Base-by-base conservation (phyloP, 371 early-diverging fungal species). In the Capillidium heterosporum region DNA sequence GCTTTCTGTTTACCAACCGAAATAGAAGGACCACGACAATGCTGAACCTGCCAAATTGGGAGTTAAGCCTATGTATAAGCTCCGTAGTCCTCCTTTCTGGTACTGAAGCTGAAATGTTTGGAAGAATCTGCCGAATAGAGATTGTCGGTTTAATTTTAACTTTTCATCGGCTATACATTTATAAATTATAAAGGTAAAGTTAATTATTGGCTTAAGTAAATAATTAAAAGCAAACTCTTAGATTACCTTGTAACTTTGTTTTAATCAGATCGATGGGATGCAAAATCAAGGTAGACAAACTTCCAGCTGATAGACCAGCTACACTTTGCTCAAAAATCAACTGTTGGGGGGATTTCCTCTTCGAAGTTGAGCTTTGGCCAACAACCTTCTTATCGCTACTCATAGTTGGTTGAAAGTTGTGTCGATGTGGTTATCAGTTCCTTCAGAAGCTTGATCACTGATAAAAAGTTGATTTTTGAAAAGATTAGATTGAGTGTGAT, bases 241-340 rank as follows among this genome's bases (percentile, higher is more conserved):
- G 24, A 50, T 48, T 75, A 75, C 89, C 83, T 79, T 95, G 94
- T 53, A 91, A 77, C 26, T 92, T 71, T 27, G 87, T 88, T 65
- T 95, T 95, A 58, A 95, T 73, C 39, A 94, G 68, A 65, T 95
- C 96, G 32, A 95, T 68, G 11, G 95, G 95, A 66, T 94, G 95
- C 32, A 94, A 73, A 21, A 75, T 57, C 2, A 77, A 67, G 0
- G 96, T 93, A 0, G 91, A 85, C 3, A 80, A 77, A 3, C 85
- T 69, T 7, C 91, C 93, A 0, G 91, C 94, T 27, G 77, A 74
- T 51, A 92, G 78, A 7, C 95, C 95, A 2, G 94, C 85, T 57
- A 89, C 57, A 24, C 88, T 91, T 67, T 94, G 86, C 67, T 95
- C 94, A 27, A 56, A 49, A 41, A 48, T 13, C 13, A 35, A 35